Evolutionary conservation across 2,329 filamentous ascomycete species (phyloP).

Genomic region (Ophiostoma novo-ulmi): DNA sequence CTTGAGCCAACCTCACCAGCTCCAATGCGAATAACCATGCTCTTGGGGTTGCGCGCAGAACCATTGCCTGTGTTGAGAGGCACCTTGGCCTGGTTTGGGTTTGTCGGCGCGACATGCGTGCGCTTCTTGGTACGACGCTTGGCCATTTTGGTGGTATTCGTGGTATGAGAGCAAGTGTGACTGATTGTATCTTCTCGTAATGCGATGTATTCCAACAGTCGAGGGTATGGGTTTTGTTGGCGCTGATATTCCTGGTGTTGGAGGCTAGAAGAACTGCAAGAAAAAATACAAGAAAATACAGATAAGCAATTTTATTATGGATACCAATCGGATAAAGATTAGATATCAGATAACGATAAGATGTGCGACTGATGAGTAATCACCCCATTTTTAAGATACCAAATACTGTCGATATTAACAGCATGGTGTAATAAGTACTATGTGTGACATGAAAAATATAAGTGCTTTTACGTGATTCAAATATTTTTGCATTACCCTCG

Average conservation of each 20-base stretch:
- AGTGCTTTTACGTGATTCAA: too few relatives aligned
- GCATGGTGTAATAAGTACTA: too few relatives aligned
- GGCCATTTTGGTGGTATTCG: conserved; percentile 54
- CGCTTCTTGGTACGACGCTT: conserved; percentile 80
- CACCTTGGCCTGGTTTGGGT: conserved; percentile 49
- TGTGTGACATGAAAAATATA: too few relatives aligned
- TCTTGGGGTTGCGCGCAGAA: conserved; percentile 72
- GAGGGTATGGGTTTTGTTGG: not conserved
- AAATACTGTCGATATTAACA: too few relatives aligned
- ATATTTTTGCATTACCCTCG: not conserved
- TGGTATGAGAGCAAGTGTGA: not conserved
- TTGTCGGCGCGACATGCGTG: conserved; percentile 68
- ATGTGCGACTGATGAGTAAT: not conserved
- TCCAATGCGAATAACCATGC: conserved; percentile 96
- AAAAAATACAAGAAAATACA: conserved; percentile 1
- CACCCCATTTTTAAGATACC: too few relatives aligned
- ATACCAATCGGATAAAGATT: not conserved
- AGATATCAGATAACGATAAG: not conserved
- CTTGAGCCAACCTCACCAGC: conserved; percentile 88
- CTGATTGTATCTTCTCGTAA: not conserved
- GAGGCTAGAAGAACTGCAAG: not conserved
- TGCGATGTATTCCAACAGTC: not conserved
- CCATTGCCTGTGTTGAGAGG: conserved; percentile 54
- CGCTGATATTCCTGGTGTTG: not conserved
- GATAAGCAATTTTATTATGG: conserved; percentile 13